Evolutionary conservation across 1,284 basidiomycete genomes (phyloP).

Genomic region (Puccinia novopanici): DNA sequence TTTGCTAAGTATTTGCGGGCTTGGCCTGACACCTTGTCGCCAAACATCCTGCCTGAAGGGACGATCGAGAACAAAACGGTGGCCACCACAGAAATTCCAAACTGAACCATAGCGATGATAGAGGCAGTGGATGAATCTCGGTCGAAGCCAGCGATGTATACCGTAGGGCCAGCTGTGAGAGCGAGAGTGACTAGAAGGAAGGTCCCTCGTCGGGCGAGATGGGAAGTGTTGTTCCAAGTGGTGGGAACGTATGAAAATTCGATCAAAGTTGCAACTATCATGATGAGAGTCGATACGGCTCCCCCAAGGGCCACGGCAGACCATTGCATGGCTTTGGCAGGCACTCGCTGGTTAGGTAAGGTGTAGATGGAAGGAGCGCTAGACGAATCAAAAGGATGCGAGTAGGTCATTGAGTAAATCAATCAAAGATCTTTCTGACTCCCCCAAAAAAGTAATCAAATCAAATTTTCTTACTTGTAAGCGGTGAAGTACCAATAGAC

Average conservation of each 20-base stretch:
- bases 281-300: slow-evolving; percentile 83
- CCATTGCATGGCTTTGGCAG: slow-evolving; percentile 76
- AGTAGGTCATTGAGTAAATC: slow-evolving; percentile 1
- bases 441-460: not conserved
- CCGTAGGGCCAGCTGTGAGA: slow-evolving; percentile 81
- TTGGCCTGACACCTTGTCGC: slow-evolving; percentile 88
- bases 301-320: slow-evolving; percentile 86
- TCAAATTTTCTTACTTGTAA: slow-evolving; percentile 39
- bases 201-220: slow-evolving; percentile 79
- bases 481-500: slow-evolving; percentile 92
- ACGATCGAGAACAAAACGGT: slow-evolving; percentile 80
- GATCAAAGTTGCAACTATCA: slow-evolving; percentile 85
- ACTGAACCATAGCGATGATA: slow-evolving; percentile 88
- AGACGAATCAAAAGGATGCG: slow-evolving; percentile 61
- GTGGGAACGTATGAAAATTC: slow-evolving; percentile 95
- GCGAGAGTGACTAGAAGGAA: slow-evolving; percentile 82
- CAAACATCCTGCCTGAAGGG: slow-evolving; percentile 91
- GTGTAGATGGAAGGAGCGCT: slow-evolving; percentile 85
- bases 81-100: slow-evolving; percentile 78
- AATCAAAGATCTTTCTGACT: not conserved
- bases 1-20: slow-evolving; percentile 89
- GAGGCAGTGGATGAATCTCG: slow-evolving; percentile 69
- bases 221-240: slow-evolving; percentile 95
- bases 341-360: slow-evolving; percentile 59
- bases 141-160: slow-evolving; percentile 71